Conservation (phyloP, 179 eudicot species). For the Spinacia oleracea region DNA sequence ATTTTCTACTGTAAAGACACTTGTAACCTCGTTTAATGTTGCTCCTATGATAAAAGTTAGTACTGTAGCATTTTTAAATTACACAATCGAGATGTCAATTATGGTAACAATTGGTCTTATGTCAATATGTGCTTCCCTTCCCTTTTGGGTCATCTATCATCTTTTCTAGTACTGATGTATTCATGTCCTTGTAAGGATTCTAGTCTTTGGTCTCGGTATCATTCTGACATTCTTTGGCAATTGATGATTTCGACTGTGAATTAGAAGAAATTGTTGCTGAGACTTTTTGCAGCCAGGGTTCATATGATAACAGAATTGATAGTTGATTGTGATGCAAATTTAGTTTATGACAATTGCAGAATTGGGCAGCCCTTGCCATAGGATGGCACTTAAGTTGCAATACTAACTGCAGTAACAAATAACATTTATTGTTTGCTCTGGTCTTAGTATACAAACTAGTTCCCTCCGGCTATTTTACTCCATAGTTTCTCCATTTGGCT, state of each 20-base stretch:
- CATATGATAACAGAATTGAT: no score
- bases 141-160: background rate
- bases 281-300: no score
- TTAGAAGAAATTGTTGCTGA: no score
- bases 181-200: background rate
- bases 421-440: no score
- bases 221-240: no score
- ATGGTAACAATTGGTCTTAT: background rate
- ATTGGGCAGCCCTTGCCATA: background rate
- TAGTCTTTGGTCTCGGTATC: no score
- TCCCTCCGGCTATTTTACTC: no score
- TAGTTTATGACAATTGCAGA: background rate
- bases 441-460: no score
- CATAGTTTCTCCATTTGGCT: no score
- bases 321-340: background rate
- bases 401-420: no score
- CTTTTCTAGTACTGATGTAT: background rate
- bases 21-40: conserved; percentile 19
- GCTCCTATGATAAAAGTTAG: background rate
- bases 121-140: background rate
- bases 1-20: conserved; percentile 38
- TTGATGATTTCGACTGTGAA: no score
- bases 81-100: conserved; percentile 8
- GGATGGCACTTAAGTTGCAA: no score
- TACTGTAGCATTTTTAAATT: conserved; percentile 19